A percentile compares a stretch with the other conserved stretches of the same genome.
These are phyloP conservation scores for Mycena kentingensis DNA, from an alignment of 768 basidiomycete genomes.

Conservation along the genomic window DNA sequence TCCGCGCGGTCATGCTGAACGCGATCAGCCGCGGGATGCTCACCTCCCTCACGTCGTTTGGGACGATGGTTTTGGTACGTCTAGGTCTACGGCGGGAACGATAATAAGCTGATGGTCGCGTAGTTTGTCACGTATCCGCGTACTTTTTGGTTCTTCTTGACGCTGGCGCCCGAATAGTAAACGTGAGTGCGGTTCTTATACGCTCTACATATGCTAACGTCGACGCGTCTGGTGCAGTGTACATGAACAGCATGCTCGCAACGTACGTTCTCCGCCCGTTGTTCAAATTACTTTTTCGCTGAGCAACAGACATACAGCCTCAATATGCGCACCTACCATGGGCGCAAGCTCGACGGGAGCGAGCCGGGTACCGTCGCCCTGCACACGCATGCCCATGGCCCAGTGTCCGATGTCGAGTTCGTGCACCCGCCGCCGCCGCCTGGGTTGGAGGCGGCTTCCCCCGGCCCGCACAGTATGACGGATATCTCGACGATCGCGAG, in stretches of 20 bases:
- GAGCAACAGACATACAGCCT: neutral
- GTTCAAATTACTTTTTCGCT: neutral
- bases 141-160: slow-evolving; percentile 6
- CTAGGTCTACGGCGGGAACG: neutral
- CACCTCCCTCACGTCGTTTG: neutral
- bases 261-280: neutral
- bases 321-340: neutral
- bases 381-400: neutral
- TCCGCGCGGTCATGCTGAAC: neutral
- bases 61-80: slow-evolving; percentile 1
- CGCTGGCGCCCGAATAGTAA: slow-evolving; percentile 6
- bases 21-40: slow-evolving; percentile 3
- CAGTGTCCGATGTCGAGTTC: neutral
- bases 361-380: neutral
- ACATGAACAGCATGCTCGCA: slow-evolving; percentile 9
- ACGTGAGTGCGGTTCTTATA: neutral
- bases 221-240: neutral
- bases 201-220: neutral
- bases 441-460: too few species aligned
- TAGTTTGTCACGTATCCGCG: neutral
- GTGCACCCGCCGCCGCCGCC: neutral
- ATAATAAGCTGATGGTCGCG: neutral
- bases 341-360: neutral
- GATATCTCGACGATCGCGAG: too few species aligned
- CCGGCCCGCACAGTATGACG: too few species aligned